Evolutionary conservation across 2,329 filamentous ascomycete genomes (phyloP), one percentile per base, ranked within the genome.

Genomic region (Albophoma yamanashiensis): DNA sequence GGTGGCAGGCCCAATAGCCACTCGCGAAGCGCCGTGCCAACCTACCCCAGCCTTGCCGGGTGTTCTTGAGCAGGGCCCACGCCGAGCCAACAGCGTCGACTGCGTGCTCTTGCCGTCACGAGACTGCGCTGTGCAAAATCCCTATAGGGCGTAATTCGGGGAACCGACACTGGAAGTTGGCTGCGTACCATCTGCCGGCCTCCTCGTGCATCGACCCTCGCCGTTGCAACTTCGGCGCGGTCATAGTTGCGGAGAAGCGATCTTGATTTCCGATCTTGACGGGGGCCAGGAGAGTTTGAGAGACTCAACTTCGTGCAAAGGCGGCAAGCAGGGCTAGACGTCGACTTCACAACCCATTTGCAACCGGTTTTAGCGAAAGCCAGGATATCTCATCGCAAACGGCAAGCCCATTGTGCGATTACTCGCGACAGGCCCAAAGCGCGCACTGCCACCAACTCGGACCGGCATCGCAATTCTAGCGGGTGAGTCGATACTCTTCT

Each of bases 401-500:
- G 1, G 20, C 50, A 20, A 31, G 20, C 50, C 31, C 20, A 22
- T 53, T 22, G 31, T 56, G 22, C 55, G 17, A 27, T 38, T 38
- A 40, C 27, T 31, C 27, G 27, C 36, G 22, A 11, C 15, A 25
- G 38, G 22, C 2, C 55, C 39, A 27, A 40, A 17, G 25, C 15
- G 12, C n/a, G 39, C 55, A 22, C 55, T 31, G 4, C 55, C 53
- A 40, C 34, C 55, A 27, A 42, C 55, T 22, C 57, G 39, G 25
- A n/a, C 58, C 22, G 20, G 50, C 47, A n/a, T 58, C 34, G 57
- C 47, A 43, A 20, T 34, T 22, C 22, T 12, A 50, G 42, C 42
- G 53, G 42, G 58, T 59, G 56, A 59, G 58, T 57, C 43, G 42
- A 59, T 36, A 42, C 40, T 12, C 42, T n/a, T 17, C 53, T 36